Evolutionary conservation across 441 rosid species (phyloP), one percentile per base, ranked within the genome.

Genomic region (Arabidopsis lyrata): DNA sequence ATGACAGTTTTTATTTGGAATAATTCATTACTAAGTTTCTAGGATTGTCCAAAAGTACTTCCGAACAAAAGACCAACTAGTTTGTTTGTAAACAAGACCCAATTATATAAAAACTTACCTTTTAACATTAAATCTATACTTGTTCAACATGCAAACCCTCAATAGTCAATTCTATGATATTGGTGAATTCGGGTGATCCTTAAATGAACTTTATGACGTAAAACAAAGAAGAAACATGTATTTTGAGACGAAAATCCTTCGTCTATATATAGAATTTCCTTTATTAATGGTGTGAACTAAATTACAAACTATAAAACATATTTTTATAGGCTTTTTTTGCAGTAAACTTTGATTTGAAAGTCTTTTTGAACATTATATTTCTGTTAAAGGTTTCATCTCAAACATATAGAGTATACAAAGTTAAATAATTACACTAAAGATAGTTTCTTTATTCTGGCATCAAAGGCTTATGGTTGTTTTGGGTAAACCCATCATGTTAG

Each of bases 1-100:
- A 44, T 74, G 72, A 39, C 32, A 20, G 22, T 24, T 49, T 64
- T 24, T 52, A 13, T 38, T n/a, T 24, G 15, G 50, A 35, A 66
- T 35, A 10, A 35, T 20, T 22, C 59, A 20, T 42, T 16, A 32
- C 48, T 54, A 18, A 60, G 20, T 35, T 13, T 58, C 8, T 58
- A 59, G 38, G 39, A 27, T 70, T 14, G 16, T 24, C 59, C 31
- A 35, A 47, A 48, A 59, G 29, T 16, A 15, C 16, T 27, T 36
- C 8, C 11, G 42, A 49, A 36, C 20, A 60, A 60, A 60, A 70
- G 29, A 36, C 59, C 58, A 49, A 11, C 27, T 36, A 24, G 14
- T 59, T 38, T 24, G 14, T 59, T 38, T 36, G 66, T 16, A n/a
- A 60, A 59, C 49, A 44, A 20, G 36, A 34, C 6, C 57, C 27